These are phyloP conservation scores for Xenoacremonium recifei DNA, from an alignment of 2,329 filamentous ascomycete species.

Conservation along the genomic window DNA sequence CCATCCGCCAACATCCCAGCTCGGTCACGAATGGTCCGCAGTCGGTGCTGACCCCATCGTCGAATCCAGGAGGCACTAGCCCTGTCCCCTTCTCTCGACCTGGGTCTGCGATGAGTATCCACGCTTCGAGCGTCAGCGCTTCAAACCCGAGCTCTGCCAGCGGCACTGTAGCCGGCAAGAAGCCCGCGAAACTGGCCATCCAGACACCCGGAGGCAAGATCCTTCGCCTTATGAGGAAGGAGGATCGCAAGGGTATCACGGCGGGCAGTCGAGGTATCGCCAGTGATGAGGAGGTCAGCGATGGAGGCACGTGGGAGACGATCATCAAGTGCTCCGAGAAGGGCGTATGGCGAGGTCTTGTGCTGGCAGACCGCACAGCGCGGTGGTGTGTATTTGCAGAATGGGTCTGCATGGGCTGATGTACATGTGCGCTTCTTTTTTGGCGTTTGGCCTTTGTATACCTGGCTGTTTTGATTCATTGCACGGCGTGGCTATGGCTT, in stretches of 20 bases:
- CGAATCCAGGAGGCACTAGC: constrained; percentile 47
- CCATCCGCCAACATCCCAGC: constrained; percentile 84
- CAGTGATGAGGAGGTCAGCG: constrained; percentile 57
- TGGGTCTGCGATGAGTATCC: constrained; percentile 63
- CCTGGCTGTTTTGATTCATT: no score
- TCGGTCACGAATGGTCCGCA: constrained; percentile 41
- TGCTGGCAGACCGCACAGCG: constrained; percentile 79
- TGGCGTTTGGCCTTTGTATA: constrained; percentile 20
- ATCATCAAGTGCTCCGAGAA: constrained; percentile 87
- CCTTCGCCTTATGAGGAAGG: constrained; percentile 79
- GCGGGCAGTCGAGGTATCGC: constrained; percentile 40
- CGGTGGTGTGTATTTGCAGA: constrained; percentile 92
- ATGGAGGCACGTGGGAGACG: constrained; percentile 82
- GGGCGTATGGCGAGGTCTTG: constrained; percentile 77
- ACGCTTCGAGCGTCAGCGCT: constrained; percentile 51
- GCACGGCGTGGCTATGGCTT: no score
- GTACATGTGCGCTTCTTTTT: not conserved
- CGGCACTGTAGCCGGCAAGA: constrained; percentile 59
- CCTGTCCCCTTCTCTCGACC: constrained; percentile 64
- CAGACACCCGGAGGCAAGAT: constrained; percentile 96
- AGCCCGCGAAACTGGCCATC: constrained; percentile 93
- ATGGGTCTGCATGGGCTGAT: constrained; percentile 62
- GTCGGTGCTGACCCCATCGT: constrained; percentile 43
- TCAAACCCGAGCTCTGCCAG: constrained; percentile 56
- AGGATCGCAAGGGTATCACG: constrained; percentile 59